Conservation (phyloP, 306 rosid genomes). For the Lablab purpureus region DNA sequence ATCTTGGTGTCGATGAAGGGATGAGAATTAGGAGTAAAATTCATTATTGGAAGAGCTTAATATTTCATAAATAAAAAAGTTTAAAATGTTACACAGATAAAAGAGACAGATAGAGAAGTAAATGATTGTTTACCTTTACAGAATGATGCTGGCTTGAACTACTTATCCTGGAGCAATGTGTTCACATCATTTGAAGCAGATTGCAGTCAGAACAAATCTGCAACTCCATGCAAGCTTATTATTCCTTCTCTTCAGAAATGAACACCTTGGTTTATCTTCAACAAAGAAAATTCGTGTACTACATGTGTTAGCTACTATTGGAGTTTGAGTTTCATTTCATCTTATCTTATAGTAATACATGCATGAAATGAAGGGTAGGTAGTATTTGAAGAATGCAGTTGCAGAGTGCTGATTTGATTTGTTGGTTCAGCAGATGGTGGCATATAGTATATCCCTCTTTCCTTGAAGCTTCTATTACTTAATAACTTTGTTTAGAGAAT, state of each 20-base stretch:
- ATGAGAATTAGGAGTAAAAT: no score
- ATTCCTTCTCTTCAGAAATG: not conserved
- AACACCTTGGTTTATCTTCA: not conserved
- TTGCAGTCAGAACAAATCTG: constrained; percentile 13
- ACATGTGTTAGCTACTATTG: not conserved
- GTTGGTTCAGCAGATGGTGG: not conserved
- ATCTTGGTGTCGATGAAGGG: not conserved
- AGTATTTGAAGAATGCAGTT: not conserved
- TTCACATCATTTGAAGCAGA: not conserved
- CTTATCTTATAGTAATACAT: not conserved
- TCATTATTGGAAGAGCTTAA: no score
- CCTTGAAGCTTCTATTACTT: not conserved
- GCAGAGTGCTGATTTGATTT: not conserved
- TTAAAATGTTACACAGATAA: no score
- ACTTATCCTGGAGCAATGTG: constrained; percentile 2
- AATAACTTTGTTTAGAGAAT: not conserved
- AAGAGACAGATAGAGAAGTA: not conserved
- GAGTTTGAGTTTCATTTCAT: constrained; percentile 19
- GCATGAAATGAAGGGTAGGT: not conserved
- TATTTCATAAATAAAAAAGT: no score
- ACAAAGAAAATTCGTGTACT: no score
- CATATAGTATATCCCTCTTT: not conserved
- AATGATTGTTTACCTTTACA: constrained; percentile 22
- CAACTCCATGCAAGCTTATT: not conserved
- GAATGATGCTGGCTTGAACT: not conserved